A percentile compares a stretch with the other conserved stretches of the same genome.
Conservation (phyloP, 75 land plant species). For the Picea sitchensis region DNA sequence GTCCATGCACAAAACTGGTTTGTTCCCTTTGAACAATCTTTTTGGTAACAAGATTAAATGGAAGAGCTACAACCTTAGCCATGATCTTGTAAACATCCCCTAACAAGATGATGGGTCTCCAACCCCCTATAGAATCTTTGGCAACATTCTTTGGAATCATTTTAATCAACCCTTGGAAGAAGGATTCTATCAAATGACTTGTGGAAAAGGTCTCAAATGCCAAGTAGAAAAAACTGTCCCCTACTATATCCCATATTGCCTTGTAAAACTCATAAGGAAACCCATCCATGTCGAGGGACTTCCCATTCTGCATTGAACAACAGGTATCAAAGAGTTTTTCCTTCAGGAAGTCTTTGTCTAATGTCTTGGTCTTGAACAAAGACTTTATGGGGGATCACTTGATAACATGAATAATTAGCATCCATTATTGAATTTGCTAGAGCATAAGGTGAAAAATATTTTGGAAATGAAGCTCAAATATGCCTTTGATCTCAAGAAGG, state of each 20-base stretch:
- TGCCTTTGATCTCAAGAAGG: neutral
- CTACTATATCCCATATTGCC: neutral
- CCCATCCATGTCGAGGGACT: too few species aligned
- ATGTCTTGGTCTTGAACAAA: neutral
- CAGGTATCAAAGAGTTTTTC: neutral
- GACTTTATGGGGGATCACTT: neutral
- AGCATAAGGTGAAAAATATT: neutral
- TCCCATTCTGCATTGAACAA: too few species aligned
- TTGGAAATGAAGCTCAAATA: too few species aligned
- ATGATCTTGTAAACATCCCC: neutral
- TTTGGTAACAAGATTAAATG: neutral
- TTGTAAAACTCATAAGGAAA: too few species aligned
- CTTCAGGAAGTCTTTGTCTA: neutral
- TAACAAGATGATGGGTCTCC: neutral
- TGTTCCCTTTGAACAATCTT: neutral
- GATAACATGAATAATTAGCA: neutral
- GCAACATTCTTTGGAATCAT: neutral
- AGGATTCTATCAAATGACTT: neutral
- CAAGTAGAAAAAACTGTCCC: neutral
- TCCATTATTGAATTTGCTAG: neutral
- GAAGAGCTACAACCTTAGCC: neutral
- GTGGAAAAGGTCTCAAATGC: neutral
- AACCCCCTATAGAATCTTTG: neutral
- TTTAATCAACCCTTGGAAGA: neutral
- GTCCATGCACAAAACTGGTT: fast-evolving